phyloP scores from a whole-genome alignment of 2,329 filamentous ascomycete genomes.

The Fusarium aywerte region DNA sequence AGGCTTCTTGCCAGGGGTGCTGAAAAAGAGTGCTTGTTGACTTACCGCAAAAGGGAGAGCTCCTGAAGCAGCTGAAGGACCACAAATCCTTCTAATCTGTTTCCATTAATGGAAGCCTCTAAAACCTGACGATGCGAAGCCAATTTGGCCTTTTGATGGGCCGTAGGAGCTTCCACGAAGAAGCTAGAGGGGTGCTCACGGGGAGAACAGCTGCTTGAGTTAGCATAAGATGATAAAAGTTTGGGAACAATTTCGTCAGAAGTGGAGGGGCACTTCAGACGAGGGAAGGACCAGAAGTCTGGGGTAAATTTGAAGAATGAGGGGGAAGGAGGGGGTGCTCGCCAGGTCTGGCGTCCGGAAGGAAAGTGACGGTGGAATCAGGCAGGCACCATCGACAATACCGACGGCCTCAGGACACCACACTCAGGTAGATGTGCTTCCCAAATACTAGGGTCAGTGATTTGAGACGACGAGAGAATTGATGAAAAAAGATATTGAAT shows the following conservation, averaged over 20 bases:
- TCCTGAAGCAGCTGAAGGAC: background rate
- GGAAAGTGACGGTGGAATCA: conserved; percentile 17
- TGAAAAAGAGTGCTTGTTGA: background rate
- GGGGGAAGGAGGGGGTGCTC: background rate
- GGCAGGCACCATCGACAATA: conserved; percentile 4
- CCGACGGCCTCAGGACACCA: conserved; percentile 24
- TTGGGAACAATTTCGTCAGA: background rate
- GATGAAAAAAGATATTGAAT: no score
- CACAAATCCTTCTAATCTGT: background rate
- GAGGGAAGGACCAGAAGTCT: conserved; percentile 10
- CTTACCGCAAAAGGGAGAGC: background rate
- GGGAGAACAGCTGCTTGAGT: background rate
- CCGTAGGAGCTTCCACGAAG: background rate
- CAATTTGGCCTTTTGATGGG: background rate
- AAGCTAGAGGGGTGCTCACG: background rate
- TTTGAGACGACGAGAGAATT: background rate
- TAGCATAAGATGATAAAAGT: background rate
- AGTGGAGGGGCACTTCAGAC: background rate
- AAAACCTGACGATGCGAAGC: background rate
- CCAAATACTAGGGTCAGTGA: background rate
- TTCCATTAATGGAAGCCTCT: background rate
- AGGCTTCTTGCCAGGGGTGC: background rate
- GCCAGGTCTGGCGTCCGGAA: conserved; percentile 6
- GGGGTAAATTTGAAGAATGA: conserved; percentile 6
- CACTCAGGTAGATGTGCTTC: background rate